Percentiles rank a stretch among this genome's conserved stretches.
These are phyloP conservation scores for Alternaria conjuncta DNA, from an alignment of 2,329 filamentous ascomycete species.

Conservation along the genomic window DNA sequence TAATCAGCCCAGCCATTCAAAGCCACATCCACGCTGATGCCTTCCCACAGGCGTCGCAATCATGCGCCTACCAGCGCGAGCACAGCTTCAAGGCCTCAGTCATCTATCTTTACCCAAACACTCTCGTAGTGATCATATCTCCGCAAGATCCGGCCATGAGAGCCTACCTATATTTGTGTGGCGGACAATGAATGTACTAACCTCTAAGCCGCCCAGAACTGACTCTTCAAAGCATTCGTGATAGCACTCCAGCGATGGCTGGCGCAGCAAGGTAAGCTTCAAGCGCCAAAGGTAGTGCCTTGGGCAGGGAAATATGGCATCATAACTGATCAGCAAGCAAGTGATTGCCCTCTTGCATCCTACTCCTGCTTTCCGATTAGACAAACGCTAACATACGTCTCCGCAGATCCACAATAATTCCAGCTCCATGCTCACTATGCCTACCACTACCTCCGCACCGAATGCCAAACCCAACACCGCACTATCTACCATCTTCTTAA, in stretches of 20 bases:
- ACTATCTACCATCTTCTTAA: constrained; percentile 18
- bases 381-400: background rate
- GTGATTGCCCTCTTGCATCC: background rate
- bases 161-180: background rate
- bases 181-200: background rate
- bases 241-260: background rate
- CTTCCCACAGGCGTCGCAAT: background rate
- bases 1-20: background rate
- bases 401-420: constrained; percentile 20
- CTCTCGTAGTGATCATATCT: background rate
- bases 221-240: background rate
- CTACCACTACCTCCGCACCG: constrained; percentile 18
- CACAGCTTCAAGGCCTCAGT: background rate
- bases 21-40: background rate
- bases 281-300: constrained; percentile 42
- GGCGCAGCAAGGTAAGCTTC: constrained; percentile 22
- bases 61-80: background rate
- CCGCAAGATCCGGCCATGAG: background rate
- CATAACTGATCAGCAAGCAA: constrained; percentile 43
- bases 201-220: background rate
- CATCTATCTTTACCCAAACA: background rate
- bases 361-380: background rate
- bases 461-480: constrained; percentile 21
- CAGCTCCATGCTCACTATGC: constrained; percentile 20
- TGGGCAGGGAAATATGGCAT: constrained; percentile 47